Evolutionary conservation across 2,329 filamentous ascomycete genomes (phyloP).

Genomic region (Arthrobotrys pseudoclavata): DNA sequence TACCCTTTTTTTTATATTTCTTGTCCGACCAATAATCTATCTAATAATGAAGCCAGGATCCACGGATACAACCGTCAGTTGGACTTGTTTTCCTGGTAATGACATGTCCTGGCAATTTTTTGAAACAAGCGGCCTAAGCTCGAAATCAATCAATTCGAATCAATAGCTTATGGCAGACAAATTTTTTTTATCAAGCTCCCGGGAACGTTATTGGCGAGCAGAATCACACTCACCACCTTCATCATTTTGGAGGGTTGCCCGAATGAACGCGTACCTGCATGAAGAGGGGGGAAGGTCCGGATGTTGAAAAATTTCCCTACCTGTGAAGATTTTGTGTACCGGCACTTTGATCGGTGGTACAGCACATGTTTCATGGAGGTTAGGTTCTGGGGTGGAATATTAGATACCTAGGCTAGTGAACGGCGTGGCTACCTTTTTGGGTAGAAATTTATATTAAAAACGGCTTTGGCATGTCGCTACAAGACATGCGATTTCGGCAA

Average conservation of each 20-base stretch:
- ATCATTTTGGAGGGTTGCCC: neutral
- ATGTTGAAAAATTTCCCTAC: conserved; percentile 2
- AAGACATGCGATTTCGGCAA: conserved; percentile 18
- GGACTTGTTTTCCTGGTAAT: conserved; percentile 12
- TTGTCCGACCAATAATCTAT: conserved; percentile 16
- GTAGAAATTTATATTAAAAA: conserved; percentile 18
- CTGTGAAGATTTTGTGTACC: conserved; percentile 21
- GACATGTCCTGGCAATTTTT: neutral
- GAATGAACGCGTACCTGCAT: conserved; percentile 54
- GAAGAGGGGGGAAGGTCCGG: conserved; percentile 14
- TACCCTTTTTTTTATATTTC: neutral
- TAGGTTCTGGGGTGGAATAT: neutral
- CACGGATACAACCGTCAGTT: conserved; percentile 23
- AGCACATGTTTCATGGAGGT: conserved; percentile 44
- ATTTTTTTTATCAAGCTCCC: too few relatives aligned
- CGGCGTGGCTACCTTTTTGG: conserved; percentile 19
- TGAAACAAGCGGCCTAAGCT: conserved; percentile 22
- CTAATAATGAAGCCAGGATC: conserved; percentile 5
- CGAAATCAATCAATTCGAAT: conserved; percentile 22
- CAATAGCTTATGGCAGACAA: conserved; percentile 13
- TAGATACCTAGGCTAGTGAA: neutral
- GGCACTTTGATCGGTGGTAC: conserved; percentile 34
- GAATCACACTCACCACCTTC: neutral
- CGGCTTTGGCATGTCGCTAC: conserved; percentile 16
- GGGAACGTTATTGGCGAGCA: conserved; percentile 2